Conservation (phyloP, 805 yeast genomes). For the Candida nonsorbophila region DNA sequence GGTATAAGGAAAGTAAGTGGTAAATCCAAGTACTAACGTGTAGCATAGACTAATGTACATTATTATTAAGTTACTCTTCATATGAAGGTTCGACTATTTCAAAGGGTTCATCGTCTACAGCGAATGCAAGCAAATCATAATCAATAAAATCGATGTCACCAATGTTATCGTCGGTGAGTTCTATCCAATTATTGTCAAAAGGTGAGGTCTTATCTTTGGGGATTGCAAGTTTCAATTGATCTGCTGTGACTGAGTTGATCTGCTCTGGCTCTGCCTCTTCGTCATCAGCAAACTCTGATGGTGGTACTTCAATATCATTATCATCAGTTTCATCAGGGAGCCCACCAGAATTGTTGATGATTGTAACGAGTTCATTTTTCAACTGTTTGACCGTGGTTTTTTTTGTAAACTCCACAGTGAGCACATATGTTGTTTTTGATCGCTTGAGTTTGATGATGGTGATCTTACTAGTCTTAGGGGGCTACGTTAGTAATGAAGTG, state of each 20-base stretch:
- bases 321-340: slow-evolving; percentile 24
- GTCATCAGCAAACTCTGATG: slow-evolving; percentile 30
- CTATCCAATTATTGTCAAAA: slow-evolving; percentile 31
- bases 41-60: slow-evolving; percentile 1
- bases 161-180: slow-evolving; percentile 22
- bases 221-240: slow-evolving; percentile 33
- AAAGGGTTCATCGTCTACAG: slow-evolving; percentile 31
- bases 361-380: slow-evolving; percentile 21
- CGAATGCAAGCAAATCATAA: slow-evolving; percentile 39
- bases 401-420: slow-evolving; percentile 17
- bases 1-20: slow-evolving; percentile 22
- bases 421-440: slow-evolving; percentile 21
- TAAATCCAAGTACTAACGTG: slow-evolving; percentile 8
- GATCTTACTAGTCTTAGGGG: slow-evolving; percentile 2
- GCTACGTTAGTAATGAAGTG: slow-evolving; percentile 3
- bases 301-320: slow-evolving; percentile 29
- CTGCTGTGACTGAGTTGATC: slow-evolving; percentile 8
- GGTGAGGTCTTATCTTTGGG: slow-evolving; percentile 34
- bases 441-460: slow-evolving; percentile 34
- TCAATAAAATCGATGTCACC: slow-evolving; percentile 30
- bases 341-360: slow-evolving; percentile 48
- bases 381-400: slow-evolving; percentile 13
- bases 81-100: slow-evolving; percentile 27
- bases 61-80: slow-evolving; percentile 15
- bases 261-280: slow-evolving; percentile 13